Conservation (phyloP, 1,284 basidiomycete species). For the Cutaneotrichosporon sp. region DNA sequence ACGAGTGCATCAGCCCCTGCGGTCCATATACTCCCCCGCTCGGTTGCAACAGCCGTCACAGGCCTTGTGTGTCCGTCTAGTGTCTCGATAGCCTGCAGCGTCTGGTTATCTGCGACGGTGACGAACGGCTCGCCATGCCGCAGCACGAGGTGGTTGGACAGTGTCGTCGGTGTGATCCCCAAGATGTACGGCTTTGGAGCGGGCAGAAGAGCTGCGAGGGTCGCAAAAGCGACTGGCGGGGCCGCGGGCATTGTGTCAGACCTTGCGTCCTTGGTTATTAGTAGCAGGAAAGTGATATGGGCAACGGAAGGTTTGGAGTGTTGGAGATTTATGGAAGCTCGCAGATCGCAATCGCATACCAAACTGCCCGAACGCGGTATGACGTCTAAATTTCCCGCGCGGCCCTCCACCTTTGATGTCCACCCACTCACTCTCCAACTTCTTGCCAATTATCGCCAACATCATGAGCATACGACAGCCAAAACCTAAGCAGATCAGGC, state of each 20-base stretch:
- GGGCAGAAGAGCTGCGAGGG: slow-evolving; percentile 29
- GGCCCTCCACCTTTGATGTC: neutral
- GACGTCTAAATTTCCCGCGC: slow-evolving; percentile 1
- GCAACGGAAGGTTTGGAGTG: too few relatives aligned
- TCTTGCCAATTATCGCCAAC: too few relatives aligned
- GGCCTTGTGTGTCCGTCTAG: slow-evolving; percentile 35
- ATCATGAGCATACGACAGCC: slow-evolving; percentile 46
- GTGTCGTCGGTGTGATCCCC: slow-evolving; percentile 39
- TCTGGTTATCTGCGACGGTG: slow-evolving; percentile 43
- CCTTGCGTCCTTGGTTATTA: neutral
- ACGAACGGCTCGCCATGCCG: slow-evolving; percentile 40
- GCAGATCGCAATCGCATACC: too few relatives aligned
- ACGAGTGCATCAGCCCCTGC: slow-evolving; percentile 40
- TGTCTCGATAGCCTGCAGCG: slow-evolving; percentile 35
- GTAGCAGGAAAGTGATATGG: neutral
- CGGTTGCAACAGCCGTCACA: slow-evolving; percentile 32
- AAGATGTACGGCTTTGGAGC: slow-evolving; percentile 41
- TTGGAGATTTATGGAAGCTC: neutral
- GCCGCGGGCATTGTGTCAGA: slow-evolving; percentile 32
- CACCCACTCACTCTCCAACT: neutral
- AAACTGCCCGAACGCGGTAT: too few relatives aligned
- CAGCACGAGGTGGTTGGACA: slow-evolving; percentile 41
- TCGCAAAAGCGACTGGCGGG: slow-evolving; percentile 39
- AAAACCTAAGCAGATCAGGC: slow-evolving; percentile 38
- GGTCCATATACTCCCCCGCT: slow-evolving; percentile 36